phyloP scores from a whole-genome alignment of 1,284 basidiomycete genomes.

The Tilletia indica region DNA sequence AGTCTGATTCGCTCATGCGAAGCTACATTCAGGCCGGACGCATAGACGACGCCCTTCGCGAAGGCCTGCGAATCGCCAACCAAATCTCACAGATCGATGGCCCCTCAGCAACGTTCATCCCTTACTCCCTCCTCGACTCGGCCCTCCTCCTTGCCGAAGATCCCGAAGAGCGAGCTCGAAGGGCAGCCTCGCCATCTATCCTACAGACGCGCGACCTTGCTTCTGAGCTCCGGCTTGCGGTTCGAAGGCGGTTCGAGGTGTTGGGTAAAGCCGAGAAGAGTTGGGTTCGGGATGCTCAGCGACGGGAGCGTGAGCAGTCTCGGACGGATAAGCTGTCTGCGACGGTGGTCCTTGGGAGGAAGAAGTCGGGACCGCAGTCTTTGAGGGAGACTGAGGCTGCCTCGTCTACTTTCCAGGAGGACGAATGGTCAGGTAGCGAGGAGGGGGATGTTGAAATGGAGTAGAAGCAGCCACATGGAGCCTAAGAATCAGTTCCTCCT shows the following conservation, averaged over 20 bases:
- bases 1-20: conserved; percentile 76
- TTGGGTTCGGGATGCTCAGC: neutral
- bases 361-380: neutral
- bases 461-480: no score
- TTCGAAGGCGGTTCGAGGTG: neutral
- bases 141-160: conserved; percentile 1
- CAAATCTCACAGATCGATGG: conserved; percentile 60
- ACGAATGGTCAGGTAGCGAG: no score
- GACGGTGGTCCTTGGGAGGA: neutral
- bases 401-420: no score
- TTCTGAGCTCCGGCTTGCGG: neutral
- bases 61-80: conserved; percentile 69
- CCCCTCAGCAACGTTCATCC: neutral
- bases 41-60: conserved; percentile 73
- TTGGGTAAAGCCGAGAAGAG: conserved; percentile 7
- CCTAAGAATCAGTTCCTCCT: no score
- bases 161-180: conserved; percentile 14
- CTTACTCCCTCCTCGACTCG: conserved; percentile 14
- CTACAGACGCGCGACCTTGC: conserved; percentile 7
- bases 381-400: neutral
- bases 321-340: neutral
- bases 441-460: no score
- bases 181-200: conserved; percentile 1
- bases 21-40: conserved; percentile 73
- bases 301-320: neutral